Percentiles rank a stretch among this genome's conserved stretches.
phyloP scores from a whole-genome alignment of 2,329 filamentous ascomycete genomes.

The Aspergillus persii region DNA sequence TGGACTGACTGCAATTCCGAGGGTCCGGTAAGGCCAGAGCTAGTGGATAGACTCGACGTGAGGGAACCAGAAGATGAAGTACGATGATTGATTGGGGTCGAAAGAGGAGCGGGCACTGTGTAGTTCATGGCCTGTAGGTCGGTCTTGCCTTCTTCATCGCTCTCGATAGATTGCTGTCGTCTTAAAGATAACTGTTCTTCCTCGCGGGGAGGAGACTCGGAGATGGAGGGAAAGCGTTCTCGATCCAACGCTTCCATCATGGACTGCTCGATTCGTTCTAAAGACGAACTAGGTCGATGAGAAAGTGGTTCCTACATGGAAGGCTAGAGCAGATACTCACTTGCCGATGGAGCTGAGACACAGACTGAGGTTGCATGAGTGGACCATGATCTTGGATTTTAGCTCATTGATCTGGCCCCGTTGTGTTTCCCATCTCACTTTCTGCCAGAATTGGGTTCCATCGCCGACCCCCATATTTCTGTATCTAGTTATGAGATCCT shows the following conservation, averaged over 20 bases:
- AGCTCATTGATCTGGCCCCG: slow-evolving; percentile 25
- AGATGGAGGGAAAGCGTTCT: slow-evolving; percentile 10
- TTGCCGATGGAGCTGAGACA: slow-evolving; percentile 29
- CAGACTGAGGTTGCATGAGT: slow-evolving; percentile 28
- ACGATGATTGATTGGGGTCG: neutral
- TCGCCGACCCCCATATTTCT: slow-evolving; percentile 20
- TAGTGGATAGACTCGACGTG: slow-evolving; percentile 16
- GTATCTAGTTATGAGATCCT: slow-evolving; percentile 22
- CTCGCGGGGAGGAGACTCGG: neutral
- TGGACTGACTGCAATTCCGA: slow-evolving; percentile 9
- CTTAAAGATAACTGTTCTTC: neutral
- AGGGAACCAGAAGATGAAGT: slow-evolving; percentile 22
- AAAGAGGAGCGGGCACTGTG: neutral
- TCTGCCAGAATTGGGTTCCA: slow-evolving; percentile 27
- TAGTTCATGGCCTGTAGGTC: neutral
- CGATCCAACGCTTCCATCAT: slow-evolving; percentile 22
- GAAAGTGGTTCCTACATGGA: neutral
- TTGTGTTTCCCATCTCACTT: slow-evolving; percentile 29
- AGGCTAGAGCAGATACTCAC: slow-evolving; percentile 15
- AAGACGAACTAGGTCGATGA: slow-evolving; percentile 20
- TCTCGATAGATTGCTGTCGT: neutral
- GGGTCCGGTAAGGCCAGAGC: slow-evolving; percentile 11
- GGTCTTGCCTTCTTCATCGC: neutral
- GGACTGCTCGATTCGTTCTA: slow-evolving; percentile 22
- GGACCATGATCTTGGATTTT: slow-evolving; percentile 29